These are phyloP conservation scores for Fusarium redolens DNA, from an alignment of 2,329 filamentous ascomycete species.

Conservation along the genomic window DNA sequence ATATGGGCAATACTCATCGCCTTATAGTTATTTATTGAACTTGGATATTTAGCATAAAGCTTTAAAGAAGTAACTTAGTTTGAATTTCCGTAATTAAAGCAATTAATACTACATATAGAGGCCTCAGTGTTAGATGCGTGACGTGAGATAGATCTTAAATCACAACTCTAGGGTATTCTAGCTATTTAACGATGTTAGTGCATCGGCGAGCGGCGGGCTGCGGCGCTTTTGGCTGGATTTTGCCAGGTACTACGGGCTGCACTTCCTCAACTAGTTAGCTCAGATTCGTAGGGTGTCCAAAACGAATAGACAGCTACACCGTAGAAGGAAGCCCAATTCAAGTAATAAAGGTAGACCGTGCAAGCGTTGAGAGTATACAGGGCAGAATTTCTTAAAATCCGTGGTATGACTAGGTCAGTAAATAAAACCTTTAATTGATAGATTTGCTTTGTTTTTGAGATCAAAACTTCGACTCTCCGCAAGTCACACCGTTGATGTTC, in stretches of 20 bases:
- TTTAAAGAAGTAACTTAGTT: too few species aligned
- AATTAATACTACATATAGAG: too few species aligned
- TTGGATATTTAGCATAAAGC: too few species aligned
- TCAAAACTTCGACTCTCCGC: accelerated
- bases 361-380: not conserved
- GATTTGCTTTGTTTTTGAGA: not conserved
- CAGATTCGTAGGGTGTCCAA: not conserved
- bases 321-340: not conserved
- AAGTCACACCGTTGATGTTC: not conserved
- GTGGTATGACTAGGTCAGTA: too few species aligned
- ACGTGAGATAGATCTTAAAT: too few species aligned
- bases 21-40: too few species aligned
- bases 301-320: not conserved
- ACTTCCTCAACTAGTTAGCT: not conserved
- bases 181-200: not conserved
- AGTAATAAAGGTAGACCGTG: not conserved
- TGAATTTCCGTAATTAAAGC: too few species aligned
- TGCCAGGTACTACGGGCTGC: not conserved
- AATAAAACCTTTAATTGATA: not conserved
- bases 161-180: too few species aligned
- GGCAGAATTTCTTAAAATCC: not conserved
- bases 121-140: too few species aligned
- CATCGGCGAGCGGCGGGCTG: not conserved
- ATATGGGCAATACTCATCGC: too few species aligned
- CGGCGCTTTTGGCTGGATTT: not conserved